Evolutionary conservation across 768 basidiomycete genomes (phyloP).

Genomic region (Tricholoma terreum): DNA sequence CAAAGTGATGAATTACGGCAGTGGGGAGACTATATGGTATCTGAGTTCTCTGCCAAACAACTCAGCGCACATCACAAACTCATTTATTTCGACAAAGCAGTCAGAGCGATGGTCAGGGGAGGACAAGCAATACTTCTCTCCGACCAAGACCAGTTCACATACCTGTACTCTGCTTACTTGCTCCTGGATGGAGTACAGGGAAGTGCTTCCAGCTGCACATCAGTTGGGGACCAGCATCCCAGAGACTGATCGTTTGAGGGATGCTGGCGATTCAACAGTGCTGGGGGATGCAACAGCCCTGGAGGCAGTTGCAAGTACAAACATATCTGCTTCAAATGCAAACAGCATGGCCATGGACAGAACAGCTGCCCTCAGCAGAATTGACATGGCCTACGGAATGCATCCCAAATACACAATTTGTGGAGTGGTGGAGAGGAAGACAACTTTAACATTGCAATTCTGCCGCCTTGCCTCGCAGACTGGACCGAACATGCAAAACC

Average conservation of each 20-base stretch:
- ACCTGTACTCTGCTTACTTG: constrained; percentile 11
- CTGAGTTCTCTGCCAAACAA: constrained; percentile 15
- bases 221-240: too few species aligned
- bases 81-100: too few species aligned
- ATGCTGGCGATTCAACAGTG: constrained; percentile 21
- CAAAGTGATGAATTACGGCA: constrained; percentile 13
- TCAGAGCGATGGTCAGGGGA: too few species aligned
- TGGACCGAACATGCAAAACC: too few species aligned
- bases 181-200: constrained; percentile 6
- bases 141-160: too few species aligned
- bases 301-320: constrained; percentile 13
- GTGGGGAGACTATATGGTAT: constrained; percentile 22
- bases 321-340: constrained; percentile 22
- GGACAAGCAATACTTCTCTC: too few species aligned
- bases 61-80: constrained; percentile 12
- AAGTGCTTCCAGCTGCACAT: not conserved
- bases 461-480: constrained; percentile 2
- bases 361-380: not conserved
- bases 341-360: constrained; percentile 1
- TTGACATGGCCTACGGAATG: not conserved
- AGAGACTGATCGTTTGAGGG: constrained; percentile 2
- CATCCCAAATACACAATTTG: constrained; percentile 4
- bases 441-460: constrained; percentile 22
- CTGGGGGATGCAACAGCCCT: constrained; percentile 6
- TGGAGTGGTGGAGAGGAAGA: not conserved